Evolutionary conservation across 2,329 filamentous ascomycete genomes (phyloP).

Genomic region (Amylocarpus encephaloides): DNA sequence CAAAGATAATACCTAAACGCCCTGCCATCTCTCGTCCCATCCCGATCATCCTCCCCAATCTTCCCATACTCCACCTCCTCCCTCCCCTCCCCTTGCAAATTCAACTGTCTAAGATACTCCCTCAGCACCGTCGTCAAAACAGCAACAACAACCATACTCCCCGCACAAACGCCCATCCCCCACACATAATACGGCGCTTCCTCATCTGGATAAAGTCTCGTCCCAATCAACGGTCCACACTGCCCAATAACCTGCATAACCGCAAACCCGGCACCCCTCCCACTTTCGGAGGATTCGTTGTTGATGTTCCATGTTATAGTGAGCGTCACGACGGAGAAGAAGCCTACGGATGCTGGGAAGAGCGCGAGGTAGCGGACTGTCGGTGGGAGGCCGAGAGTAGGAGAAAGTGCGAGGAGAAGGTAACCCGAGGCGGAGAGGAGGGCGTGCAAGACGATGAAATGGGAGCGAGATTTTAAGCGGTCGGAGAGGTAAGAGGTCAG

Average conservation of each 20-base stretch:
- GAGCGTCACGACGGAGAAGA: slow-evolving; percentile 78
- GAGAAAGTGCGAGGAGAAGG: slow-evolving; percentile 53
- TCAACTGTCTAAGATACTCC: slow-evolving; percentile 25
- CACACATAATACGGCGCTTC: slow-evolving; percentile 43
- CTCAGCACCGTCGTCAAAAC: slow-evolving; percentile 38
- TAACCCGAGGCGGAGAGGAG: slow-evolving; percentile 59
- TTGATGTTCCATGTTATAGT: slow-evolving; percentile 87
- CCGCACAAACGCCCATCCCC: slow-evolving; percentile 45
- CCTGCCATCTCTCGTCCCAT: background rate
- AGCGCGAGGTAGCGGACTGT: slow-evolving; percentile 64
- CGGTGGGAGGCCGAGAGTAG: slow-evolving; percentile 38
- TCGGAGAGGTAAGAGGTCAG: slow-evolving; percentile 69
- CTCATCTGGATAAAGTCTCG: slow-evolving; percentile 45
- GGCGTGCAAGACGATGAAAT: slow-evolving; percentile 63
- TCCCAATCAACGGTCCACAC: slow-evolving; percentile 39
- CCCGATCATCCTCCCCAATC: slow-evolving; percentile 14
- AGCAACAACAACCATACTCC: slow-evolving; percentile 42
- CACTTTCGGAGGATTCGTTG: slow-evolving; percentile 65
- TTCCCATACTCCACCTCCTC: slow-evolving; percentile 12
- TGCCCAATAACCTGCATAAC: slow-evolving; percentile 68
- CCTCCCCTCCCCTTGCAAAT: slow-evolving; percentile 10
- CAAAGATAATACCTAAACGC: slow-evolving; percentile 3
- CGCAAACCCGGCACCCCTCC: slow-evolving; percentile 70
- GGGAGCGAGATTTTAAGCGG: slow-evolving; percentile 52
- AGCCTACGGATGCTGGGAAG: slow-evolving; percentile 72